Evolutionary conservation across 306 rosid genomes (phyloP), one percentile per base, ranked within the genome.

Genomic region (Dalbergia cultrata): DNA sequence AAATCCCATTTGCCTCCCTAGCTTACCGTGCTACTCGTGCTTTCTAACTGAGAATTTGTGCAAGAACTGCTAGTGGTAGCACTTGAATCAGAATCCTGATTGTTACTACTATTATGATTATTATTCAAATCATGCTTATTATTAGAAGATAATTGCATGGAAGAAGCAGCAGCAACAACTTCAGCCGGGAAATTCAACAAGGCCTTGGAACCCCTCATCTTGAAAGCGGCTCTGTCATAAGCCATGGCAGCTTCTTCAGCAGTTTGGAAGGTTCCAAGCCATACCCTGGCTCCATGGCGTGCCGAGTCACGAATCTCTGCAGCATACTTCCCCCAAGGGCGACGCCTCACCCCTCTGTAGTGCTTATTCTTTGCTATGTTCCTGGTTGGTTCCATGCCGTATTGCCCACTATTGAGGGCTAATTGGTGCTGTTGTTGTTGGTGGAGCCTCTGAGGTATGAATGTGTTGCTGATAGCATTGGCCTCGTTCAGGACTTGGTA

Each of bases 221-320:
- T 73, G 64, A 94, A 94, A 58, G 98, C 98, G 3, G 97, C 97
- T 70, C 81, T 86, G 63, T 94, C 98, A 39, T 94, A 94, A 58
- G 97, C 97, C 88, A 92, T 39, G 70, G 98, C 98, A 13, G 97
- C 98, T 21, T 92, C 97, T 78, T 94, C 98, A 0, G 98, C 98
- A 0, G 98, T 94, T 39, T 75, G 85, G 69, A 94, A 94, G 0
- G 98, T 94, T 13, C 98, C 98, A 7, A 94, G 93, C 98, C 98
- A 94, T 13, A 92, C 39, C 22, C 98, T 92, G 0, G 89, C 90
- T 33, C 98, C 96, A 0, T 89, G 94, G 4, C 96, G 85, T 0
- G 91, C 54, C 0, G 98, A 90, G 87, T 94, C 98, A 0, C 98
- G 94, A 58, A 94, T 94, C 89, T 94, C 98, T 4, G 98, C 97